Conservation (phyloP, 1,284 basidiomycete genomes). For the Apiotrichum mycotoxinovorans region DNA sequence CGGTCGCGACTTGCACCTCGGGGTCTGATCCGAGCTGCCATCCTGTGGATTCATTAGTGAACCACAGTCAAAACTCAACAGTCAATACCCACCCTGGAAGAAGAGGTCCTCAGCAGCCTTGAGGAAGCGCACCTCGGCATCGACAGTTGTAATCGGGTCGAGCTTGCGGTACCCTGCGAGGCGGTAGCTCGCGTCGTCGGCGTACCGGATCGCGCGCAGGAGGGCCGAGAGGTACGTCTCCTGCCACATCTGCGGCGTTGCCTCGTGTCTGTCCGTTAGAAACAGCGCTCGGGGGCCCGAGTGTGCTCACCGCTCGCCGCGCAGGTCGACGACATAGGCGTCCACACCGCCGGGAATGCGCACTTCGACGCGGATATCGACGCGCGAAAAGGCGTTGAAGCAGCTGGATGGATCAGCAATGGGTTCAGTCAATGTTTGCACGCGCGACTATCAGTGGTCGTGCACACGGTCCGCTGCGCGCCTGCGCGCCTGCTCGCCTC, state of each 20-base stretch:
- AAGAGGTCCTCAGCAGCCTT: slow-evolving; percentile 89
- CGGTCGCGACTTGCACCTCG: slow-evolving; percentile 95
- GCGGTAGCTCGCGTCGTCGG: slow-evolving; percentile 88
- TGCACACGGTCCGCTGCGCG: too few species aligned
- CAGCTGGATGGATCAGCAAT: slow-evolving; percentile 58
- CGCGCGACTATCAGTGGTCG: too few species aligned
- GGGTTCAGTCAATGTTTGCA: background rate
- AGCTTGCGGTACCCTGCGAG: slow-evolving; percentile 92
- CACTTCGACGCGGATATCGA: slow-evolving; percentile 95
- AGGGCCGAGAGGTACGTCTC: slow-evolving; percentile 94
- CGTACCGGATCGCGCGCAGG: slow-evolving; percentile 86
- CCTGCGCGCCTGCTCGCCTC: too few species aligned
- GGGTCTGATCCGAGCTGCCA: slow-evolving; percentile 99
- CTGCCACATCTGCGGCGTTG: slow-evolving; percentile 90
- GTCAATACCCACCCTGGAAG: slow-evolving; percentile 65
- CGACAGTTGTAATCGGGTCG: slow-evolving; percentile 85
- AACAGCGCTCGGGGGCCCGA: background rate
- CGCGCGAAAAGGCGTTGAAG: slow-evolving; percentile 96
- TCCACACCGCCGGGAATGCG: slow-evolving; percentile 97
- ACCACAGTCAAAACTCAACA: too few species aligned
- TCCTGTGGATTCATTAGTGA: slow-evolving; percentile 55
- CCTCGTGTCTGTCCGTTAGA: slow-evolving; percentile 66
- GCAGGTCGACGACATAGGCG: slow-evolving; percentile 88
- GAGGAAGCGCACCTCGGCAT: slow-evolving; percentile 85
- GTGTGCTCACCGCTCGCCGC: slow-evolving; percentile 75